Evolutionary conservation across 352 stramenopile species (phyloP).

Genomic region (Pythium periplocum): DNA sequence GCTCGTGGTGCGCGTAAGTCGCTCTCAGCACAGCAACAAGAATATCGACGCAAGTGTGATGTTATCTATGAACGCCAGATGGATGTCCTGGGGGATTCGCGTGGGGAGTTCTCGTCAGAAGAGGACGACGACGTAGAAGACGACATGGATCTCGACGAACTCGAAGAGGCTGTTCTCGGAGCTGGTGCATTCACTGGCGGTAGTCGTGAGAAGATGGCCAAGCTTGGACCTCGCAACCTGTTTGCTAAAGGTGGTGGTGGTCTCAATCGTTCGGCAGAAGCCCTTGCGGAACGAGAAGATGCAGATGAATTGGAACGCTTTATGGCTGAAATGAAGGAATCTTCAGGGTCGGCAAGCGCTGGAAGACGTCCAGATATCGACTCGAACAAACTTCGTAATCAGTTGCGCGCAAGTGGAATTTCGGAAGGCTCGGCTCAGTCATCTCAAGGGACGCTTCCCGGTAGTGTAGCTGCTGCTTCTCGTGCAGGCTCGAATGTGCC

Average conservation of each 20-base stretch:
- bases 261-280: constrained; percentile 71
- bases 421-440: constrained; percentile 32
- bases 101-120: constrained; percentile 66
- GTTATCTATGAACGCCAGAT: constrained; percentile 83
- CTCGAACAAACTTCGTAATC: constrained; percentile 47
- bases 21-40: constrained; percentile 75
- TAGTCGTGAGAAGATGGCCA: constrained; percentile 44
- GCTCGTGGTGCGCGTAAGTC: constrained; percentile 74
- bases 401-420: constrained; percentile 72
- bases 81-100: constrained; percentile 59
- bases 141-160: constrained; percentile 63
- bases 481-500: constrained; percentile 51
- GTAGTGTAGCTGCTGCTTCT: constrained; percentile 29
- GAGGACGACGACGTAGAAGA: constrained; percentile 50
- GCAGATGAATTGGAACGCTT: constrained; percentile 69
- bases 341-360: constrained; percentile 33
- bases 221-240: constrained; percentile 66
- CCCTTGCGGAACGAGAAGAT: constrained; percentile 70
- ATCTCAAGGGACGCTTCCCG: constrained; percentile 18
- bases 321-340: constrained; percentile 82
- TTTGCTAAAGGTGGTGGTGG: constrained; percentile 71
- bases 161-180: constrained; percentile 72
- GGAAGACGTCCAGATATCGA: constrained; percentile 63
- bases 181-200: constrained; percentile 65
- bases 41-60: constrained; percentile 82